A percentile compares a stretch with the other conserved stretches of the same genome.
phyloP scores from a whole-genome alignment of 179 eudicot species.

The Beta macrorhiza region DNA sequence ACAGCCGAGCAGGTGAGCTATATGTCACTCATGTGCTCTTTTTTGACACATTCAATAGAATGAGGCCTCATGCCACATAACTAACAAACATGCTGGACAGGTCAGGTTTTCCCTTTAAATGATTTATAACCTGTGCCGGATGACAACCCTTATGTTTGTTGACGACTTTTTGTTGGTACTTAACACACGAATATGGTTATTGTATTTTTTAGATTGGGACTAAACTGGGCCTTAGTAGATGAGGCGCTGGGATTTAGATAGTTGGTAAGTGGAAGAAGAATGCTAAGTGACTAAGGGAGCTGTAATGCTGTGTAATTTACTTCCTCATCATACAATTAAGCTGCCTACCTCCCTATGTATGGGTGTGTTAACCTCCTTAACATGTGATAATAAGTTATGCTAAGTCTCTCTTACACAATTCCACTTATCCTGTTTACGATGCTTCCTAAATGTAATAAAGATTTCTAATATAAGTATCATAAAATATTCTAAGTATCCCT shows the following conservation, averaged over 20 bases:
- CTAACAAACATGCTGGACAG: background rate
- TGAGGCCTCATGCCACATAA: too few relatives aligned
- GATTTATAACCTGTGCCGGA: background rate
- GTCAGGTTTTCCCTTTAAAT: background rate
- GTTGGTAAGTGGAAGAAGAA: background rate
- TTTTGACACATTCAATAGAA: background rate
- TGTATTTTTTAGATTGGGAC: background rate
- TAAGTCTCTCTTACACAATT: background rate
- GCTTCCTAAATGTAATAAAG: background rate
- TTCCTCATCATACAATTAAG: background rate
- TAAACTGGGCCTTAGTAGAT: background rate
- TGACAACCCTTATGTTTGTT: background rate
- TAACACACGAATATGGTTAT: background rate
- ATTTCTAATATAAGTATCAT: background rate
- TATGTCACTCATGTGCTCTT: background rate
- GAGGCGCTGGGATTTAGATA: background rate
- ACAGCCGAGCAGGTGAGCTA: conserved; percentile 84
- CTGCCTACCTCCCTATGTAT: background rate
- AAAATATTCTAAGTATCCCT: too few relatives aligned
- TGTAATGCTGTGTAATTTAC: background rate
- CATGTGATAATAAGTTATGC: background rate
- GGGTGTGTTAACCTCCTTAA: background rate
- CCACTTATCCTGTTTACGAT: background rate
- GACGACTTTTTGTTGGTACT: background rate
- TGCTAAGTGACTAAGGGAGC: background rate